These are phyloP conservation scores for Yamadazyma mexicana DNA, from an alignment of 1,139 yeast genomes.

Conservation along the genomic window DNA sequence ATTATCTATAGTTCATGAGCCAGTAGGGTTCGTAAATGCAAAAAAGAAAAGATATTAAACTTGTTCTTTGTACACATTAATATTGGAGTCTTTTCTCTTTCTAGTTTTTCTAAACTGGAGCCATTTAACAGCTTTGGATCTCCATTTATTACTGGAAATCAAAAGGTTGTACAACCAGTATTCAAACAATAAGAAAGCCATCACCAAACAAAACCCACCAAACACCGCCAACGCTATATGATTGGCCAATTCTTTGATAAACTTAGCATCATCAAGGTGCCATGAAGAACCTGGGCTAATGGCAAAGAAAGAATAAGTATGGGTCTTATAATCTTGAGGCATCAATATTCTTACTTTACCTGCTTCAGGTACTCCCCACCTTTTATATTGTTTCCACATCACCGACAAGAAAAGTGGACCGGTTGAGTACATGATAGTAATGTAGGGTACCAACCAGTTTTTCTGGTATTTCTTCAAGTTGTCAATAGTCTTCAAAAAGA, in stretches of 20 bases:
- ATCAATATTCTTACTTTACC: constrained; percentile 65
- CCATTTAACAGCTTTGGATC: constrained; percentile 7
- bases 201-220: constrained; percentile 64
- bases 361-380: constrained; percentile 70
- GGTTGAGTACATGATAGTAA: constrained; percentile 91
- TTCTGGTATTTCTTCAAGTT: constrained; percentile 61
- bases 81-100: constrained; percentile 56
- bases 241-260: constrained; percentile 66
- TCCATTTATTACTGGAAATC: constrained; percentile 20
- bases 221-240: constrained; percentile 71
- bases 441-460: constrained; percentile 81
- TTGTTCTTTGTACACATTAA: constrained; percentile 19
- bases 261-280: constrained; percentile 84
- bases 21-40: not conserved
- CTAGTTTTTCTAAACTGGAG: constrained; percentile 26
- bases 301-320: constrained; percentile 60
- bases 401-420: constrained; percentile 89
- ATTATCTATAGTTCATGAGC: constrained; percentile 3
- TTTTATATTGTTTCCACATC: constrained; percentile 82
- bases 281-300: constrained; percentile 82
- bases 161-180: constrained; percentile 57
- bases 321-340: constrained; percentile 69
- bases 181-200: constrained; percentile 58
- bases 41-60: constrained; percentile 4
- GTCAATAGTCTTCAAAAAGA: constrained; percentile 70